A percentile compares a stretch with the other conserved stretches of the same genome.
phyloP scores from a whole-genome alignment of 371 early-diverging fungal species.

The Catenaria anguillulae region DNA sequence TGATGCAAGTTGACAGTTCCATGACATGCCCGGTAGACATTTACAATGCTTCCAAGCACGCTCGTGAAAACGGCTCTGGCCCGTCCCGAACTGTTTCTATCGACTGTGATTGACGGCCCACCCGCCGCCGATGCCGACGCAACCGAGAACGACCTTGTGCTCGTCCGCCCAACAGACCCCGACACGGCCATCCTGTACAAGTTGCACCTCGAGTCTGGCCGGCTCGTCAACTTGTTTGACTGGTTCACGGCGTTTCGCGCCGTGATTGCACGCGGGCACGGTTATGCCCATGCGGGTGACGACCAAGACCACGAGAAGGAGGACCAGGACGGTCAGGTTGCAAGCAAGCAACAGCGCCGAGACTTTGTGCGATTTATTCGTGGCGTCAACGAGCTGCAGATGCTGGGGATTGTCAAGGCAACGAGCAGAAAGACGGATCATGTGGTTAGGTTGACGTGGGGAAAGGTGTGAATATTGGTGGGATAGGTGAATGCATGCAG shows the following conservation, averaged over 20 bases:
- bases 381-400: conserved; percentile 66
- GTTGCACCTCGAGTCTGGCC: conserved; percentile 77
- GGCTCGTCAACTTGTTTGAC: conserved; percentile 83
- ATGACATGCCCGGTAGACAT: no score
- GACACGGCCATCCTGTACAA: conserved; percentile 75
- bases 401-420: conserved; percentile 72
- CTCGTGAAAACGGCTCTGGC: conserved; percentile 66
- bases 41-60: conserved; percentile 66
- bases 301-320: no score
- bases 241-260: conserved; percentile 69
- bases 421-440: conserved; percentile 85
- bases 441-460: conserved; percentile 74
- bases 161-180: conserved; percentile 49
- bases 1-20: no score
- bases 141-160: no score
- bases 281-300: neutral
- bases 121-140: no score
- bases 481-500: no score
- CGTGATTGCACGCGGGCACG: conserved; percentile 32
- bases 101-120: conserved; percentile 53
- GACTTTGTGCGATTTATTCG: conserved; percentile 59
- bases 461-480: conserved; percentile 40
- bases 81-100: conserved; percentile 63
- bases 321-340: neutral
- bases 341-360: no score